These are phyloP conservation scores for Incumbomyces delicatus DNA, from an alignment of 2,329 filamentous ascomycete genomes.

Conservation along the genomic window DNA sequence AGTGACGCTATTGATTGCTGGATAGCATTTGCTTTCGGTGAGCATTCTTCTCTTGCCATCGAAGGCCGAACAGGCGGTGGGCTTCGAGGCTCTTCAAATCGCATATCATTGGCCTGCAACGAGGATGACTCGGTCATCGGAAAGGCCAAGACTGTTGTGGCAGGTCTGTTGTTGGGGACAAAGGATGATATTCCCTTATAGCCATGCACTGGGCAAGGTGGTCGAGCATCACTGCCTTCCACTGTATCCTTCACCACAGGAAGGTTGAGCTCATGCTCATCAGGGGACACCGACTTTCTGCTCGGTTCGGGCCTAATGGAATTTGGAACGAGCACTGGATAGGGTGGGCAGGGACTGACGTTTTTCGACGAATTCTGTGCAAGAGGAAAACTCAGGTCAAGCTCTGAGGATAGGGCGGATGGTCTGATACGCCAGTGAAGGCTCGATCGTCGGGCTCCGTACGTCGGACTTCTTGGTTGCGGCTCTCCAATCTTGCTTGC, in stretches of 20 bases:
- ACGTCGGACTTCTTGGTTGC: background rate
- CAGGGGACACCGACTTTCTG: no score
- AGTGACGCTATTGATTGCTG: background rate
- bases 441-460: background rate
- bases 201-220: background rate
- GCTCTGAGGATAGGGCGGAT: no score
- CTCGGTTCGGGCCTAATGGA: no score
- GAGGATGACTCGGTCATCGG: background rate
- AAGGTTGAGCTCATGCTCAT: no score
- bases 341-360: no score
- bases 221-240: background rate
- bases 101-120: background rate
- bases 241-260: background rate
- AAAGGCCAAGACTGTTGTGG: background rate
- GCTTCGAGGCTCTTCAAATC: background rate
- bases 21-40: background rate
- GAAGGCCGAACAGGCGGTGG: background rate
- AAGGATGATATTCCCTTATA: background rate
- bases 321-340: no score
- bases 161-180: background rate
- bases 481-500: background rate
- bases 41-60: background rate
- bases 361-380: no score
- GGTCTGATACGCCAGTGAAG: no score
- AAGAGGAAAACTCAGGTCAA: no score